phyloP scores from a whole-genome alignment of 2,329 filamentous ascomycete genomes.

The Sarocladium strictum region DNA sequence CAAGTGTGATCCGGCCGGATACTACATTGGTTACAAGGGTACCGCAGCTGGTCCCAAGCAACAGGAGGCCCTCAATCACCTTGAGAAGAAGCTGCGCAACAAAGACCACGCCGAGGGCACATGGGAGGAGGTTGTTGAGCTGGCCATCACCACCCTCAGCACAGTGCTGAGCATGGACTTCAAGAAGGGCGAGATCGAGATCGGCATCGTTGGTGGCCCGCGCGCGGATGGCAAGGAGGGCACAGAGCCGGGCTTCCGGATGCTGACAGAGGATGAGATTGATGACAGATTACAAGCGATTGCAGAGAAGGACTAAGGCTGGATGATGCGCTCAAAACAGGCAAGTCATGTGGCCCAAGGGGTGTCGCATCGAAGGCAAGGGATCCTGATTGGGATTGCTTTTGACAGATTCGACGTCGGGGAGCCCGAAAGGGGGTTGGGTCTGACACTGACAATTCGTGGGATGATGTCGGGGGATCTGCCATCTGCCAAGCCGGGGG shows the following conservation, averaged over 20 bases:
- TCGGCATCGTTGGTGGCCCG: conserved; percentile 92
- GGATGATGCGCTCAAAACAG: conserved; percentile 11
- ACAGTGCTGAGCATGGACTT: conserved; percentile 98
- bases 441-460: not conserved
- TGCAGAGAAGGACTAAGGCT: conserved; percentile 84
- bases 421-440: not conserved
- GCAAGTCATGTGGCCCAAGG: not conserved
- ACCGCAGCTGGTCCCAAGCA: conserved; percentile 97
- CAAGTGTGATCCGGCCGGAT: conserved; percentile 97
- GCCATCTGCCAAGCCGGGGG: not conserved
- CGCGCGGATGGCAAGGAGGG: conserved; percentile 77
- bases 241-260: conserved; percentile 72
- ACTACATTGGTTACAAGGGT: conserved; percentile 98
- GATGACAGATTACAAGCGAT: conserved; percentile 97
- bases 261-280: conserved; percentile 94
- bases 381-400: not conserved
- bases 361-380: not conserved
- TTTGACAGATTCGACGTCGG: not conserved
- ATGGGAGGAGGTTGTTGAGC: conserved; percentile 97
- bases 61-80: conserved; percentile 95
- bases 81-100: conserved; percentile 99
- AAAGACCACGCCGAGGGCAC: conserved; percentile 87
- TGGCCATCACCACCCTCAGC: conserved; percentile 92
- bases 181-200: conserved; percentile 98
- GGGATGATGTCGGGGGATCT: conserved; percentile 1